These are phyloP conservation scores for Pycnococcus provasolii DNA, from an alignment of 139 green algal genomes.

Conservation along the genomic window DNA sequence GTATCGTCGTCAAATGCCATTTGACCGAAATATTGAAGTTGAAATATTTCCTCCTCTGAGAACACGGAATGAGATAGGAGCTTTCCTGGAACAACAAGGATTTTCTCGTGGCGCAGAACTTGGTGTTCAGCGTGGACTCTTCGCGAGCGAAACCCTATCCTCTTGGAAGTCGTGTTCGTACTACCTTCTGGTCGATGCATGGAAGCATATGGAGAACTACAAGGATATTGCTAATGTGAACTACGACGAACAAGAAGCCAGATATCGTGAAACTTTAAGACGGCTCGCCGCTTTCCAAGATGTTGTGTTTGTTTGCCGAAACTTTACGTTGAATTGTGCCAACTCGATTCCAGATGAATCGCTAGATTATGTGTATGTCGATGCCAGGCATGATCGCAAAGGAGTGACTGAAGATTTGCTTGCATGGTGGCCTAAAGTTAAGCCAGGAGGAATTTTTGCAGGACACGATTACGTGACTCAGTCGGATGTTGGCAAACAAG, in stretches of 20 bases:
- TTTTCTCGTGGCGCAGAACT: no score
- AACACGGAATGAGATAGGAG: no score
- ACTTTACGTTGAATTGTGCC: not conserved
- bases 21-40: no score
- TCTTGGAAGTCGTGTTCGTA: no score
- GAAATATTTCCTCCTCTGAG: no score
- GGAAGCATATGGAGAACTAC: not conserved
- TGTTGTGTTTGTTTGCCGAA: slow-evolving; percentile 1
- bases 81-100: no score
- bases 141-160: no score
- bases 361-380: slow-evolving; percentile 1
- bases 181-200: not conserved
- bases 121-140: no score
- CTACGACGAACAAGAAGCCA: not conserved
- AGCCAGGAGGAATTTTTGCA: not conserved
- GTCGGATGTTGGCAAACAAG: not conserved
- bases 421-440: not conserved
- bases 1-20: no score
- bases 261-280: not conserved
- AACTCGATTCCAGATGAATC: not conserved
- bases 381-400: not conserved
- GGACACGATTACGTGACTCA: not conserved
- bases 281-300: not conserved
- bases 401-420: not conserved
- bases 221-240: not conserved